Base-by-base conservation (phyloP, 306 rosid genomes). In the Dicorynia guianensis region DNA sequence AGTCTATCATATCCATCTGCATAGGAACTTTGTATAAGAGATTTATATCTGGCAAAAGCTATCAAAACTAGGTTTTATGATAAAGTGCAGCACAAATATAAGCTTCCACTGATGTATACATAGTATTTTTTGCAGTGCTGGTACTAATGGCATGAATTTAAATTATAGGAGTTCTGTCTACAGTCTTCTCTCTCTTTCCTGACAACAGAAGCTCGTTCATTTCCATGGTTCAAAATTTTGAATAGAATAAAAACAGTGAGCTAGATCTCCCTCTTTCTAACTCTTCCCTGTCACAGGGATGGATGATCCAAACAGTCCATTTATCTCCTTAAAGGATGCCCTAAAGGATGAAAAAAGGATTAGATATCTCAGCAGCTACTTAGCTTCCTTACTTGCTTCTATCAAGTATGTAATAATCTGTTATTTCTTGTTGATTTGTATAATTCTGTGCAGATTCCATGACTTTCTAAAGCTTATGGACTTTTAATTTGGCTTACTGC, bases 251-350 rank as follows among this genome's bases (percentile, higher is more conserved):
- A 38, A 67, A 34, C n/a, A 52, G 19, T 7, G 4, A 4, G 39
- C 44, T 70, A 62, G 59, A 67, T 74, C 44, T 58, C 54, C 48
- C 20, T 53, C 14, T 11, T 69, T 74, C 44, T 58, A 48, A 48
- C 20, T 53, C 14, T 11, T 69, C 40, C 8, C 67, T 35, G 20
- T 68, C 7, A 54, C 67, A 93, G 97, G 98, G 13, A 93, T 93
- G 97, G 97, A 93, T 80, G 98, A 93, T 79, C 84, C 92, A 49
- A 91, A 91, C 64, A 34, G 56, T 56, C 64, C 43, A n/a, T 17
- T 36, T 1, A 82, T 72, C 62, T 25, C 96, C 18, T 76, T 85
- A 17, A 67, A 83, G 82, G 76, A 85, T 33, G 90, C 88, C 36
- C 70, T 89, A 5, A 83, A 85, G 83, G 92, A 89, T 77, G 82